Evolutionary conservation across 306 rosid genomes (phyloP).

Genomic region (Dicorynia guianensis): DNA sequence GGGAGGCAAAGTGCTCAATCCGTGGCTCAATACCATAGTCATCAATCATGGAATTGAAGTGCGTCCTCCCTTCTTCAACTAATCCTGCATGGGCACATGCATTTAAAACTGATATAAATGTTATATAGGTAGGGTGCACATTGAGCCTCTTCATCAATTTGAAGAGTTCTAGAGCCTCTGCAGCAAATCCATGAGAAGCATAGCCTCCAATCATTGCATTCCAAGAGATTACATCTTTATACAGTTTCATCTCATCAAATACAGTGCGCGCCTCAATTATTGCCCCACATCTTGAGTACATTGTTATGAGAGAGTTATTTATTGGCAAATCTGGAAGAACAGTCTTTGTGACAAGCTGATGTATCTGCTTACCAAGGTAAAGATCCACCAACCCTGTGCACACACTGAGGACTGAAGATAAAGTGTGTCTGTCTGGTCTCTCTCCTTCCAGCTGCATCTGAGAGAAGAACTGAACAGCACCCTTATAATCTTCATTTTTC

Average conservation of each 20-base stretch:
- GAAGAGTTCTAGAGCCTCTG: slow-evolving; percentile 55
- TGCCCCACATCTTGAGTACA: slow-evolving; percentile 64
- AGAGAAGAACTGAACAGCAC: slow-evolving; percentile 53
- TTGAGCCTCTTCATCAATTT: slow-evolving; percentile 51
- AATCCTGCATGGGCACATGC: slow-evolving; percentile 62
- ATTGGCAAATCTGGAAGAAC: slow-evolving; percentile 54
- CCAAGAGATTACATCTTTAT: slow-evolving; percentile 59
- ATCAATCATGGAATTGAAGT: slow-evolving; percentile 55
- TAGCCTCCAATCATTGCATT: slow-evolving; percentile 64
- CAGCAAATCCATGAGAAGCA: slow-evolving; percentile 58
- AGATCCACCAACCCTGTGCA: slow-evolving; percentile 59
- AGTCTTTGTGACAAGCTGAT: slow-evolving; percentile 54
- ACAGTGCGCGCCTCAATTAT: slow-evolving; percentile 54
- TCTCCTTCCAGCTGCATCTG: slow-evolving; percentile 56
- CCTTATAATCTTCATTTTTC: slow-evolving; percentile 51
- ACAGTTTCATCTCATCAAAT: slow-evolving; percentile 52
- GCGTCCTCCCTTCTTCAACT: slow-evolving; percentile 58
- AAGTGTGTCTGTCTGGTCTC: slow-evolving; percentile 57
- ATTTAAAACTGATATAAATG: slow-evolving; percentile 54
- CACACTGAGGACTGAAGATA: slow-evolving; percentile 53
- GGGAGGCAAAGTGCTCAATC: slow-evolving; percentile 60
- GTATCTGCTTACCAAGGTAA: slow-evolving; percentile 59
- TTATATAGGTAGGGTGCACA: slow-evolving; percentile 57
- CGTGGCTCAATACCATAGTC: slow-evolving; percentile 52
- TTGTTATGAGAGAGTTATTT: slow-evolving; percentile 59